These are phyloP conservation scores for Pseudogymnoascus sp. DNA, from an alignment of 2,329 filamentous ascomycete species.

Conservation along the genomic window DNA sequence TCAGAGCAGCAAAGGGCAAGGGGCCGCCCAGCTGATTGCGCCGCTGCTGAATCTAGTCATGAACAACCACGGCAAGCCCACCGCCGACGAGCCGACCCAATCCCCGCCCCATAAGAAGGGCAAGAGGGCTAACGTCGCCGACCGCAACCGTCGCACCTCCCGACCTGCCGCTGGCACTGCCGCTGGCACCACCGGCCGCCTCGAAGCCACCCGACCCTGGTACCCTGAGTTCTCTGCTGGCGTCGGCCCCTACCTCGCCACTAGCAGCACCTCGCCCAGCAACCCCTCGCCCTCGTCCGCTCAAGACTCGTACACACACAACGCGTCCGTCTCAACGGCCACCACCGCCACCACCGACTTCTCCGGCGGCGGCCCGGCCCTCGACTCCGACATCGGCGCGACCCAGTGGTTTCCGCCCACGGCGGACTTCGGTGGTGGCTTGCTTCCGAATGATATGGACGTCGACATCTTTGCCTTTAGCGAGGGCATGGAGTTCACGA, in stretches of 20 bases:
- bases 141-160: neutral
- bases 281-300: neutral
- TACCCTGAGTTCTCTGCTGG: neutral
- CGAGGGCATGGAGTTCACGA: constrained; percentile 5
- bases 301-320: neutral
- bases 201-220: neutral
- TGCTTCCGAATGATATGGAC: constrained; percentile 6
- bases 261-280: neutral
- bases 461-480: neutral
- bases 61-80: neutral
- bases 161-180: neutral
- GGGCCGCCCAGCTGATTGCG: neutral
- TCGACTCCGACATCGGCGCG: neutral
- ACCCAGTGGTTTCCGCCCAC: neutral
- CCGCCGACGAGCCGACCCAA: neutral
- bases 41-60: constrained; percentile 4
- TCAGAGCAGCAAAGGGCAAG: neutral
- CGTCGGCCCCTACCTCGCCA: neutral
- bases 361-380: neutral
- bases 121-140: neutral
- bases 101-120: neutral
- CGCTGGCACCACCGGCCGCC: neutral
- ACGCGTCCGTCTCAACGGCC: neutral
- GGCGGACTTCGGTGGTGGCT: neutral
- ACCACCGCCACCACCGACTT: neutral